Base-by-base conservation (phyloP, 2,329 filamentous ascomycete species). In the Hortaea werneckii region DNA sequence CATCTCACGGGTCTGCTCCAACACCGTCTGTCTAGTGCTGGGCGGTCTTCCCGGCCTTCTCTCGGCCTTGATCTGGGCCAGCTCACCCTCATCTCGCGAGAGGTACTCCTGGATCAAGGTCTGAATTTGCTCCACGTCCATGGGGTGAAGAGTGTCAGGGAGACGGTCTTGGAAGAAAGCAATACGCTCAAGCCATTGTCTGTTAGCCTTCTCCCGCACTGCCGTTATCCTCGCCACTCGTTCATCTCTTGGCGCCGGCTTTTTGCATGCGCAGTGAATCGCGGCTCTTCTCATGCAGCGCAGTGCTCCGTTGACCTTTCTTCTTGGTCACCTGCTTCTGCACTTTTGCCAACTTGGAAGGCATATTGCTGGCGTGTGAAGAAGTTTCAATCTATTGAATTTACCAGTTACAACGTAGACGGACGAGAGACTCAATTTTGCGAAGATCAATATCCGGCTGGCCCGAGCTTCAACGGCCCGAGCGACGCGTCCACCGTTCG, bases 261-360 rank as follows among this genome's bases (percentile, higher is more conserved):
- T 82, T 78, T 63, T 87, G 83, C 52, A 96, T 72, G 43, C 87
- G 79, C 60, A 83, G 79, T 3, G 88, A 85, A 71, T 96, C 87
- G 54, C 92, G 77, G 50, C 88, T 95, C 64, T 87, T 87, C 66
- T 88, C 84, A 61, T 96, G 90, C 20, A 96, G 75, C 9, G 83
- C 76, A 29, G 82, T 81, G 40, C 87, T 76, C 35, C 80, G 79
- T 13, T 80, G 80, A 53, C 80, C 79, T 54, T 84, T 80, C 76
- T 95, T 95, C 77, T 95, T 95, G 72, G 80, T 73, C 53, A 96
- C 90, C 53, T 87, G 80, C 70, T 96, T 96, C 52, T 85, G 79
- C 13, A 92, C 85, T 64, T 95, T 96, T 52, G 79, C 71, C 5
- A 95, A 69, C 61, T 80, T 83, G 51, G 64, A 65, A 10, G 86